phyloP scores from a whole-genome alignment of 2,329 filamentous ascomycete species.

The Penicillium crustosum region DNA sequence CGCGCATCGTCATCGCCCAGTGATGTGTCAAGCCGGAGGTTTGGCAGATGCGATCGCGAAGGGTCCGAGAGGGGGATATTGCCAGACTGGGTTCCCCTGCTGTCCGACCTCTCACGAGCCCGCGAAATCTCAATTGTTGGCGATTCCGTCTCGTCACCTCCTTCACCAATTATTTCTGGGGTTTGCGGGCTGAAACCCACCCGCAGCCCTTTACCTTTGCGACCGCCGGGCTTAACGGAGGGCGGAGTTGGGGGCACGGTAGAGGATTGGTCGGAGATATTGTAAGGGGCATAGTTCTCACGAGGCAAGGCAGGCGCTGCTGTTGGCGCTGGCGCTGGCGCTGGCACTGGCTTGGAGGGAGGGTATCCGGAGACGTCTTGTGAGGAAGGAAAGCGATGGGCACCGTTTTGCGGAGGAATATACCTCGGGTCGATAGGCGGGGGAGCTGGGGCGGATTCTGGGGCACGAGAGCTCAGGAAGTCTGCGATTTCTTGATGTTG shows the following conservation, averaged over 20 bases:
- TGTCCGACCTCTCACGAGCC: conserved; percentile 32
- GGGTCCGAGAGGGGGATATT: conserved; percentile 12
- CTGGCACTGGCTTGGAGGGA: not conserved
- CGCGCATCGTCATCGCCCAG: conserved; percentile 24
- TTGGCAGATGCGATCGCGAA: conserved; percentile 24
- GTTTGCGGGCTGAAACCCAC: conserved; percentile 72
- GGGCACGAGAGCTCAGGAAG: conserved; percentile 51
- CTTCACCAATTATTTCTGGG: conserved; percentile 84
- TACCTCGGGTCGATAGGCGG: conserved; percentile 28
- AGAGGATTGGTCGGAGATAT: conserved; percentile 15
- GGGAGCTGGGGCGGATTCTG: conserved; percentile 19
- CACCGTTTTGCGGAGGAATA: conserved; percentile 37
- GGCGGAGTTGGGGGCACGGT: not conserved
- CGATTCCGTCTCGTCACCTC: conserved; percentile 79
- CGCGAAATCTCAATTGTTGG: conserved; percentile 70
- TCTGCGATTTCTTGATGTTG: conserved; percentile 51
- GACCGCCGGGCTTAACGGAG: conserved; percentile 31
- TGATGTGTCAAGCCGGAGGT: conserved; percentile 37
- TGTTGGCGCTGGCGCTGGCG: conserved; percentile 6
- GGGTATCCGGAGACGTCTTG: conserved; percentile 27
- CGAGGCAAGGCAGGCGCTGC: conserved; percentile 20
- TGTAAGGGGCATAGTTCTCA: conserved; percentile 24
- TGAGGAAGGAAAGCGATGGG: conserved; percentile 34
- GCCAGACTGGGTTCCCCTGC: conserved; percentile 17
- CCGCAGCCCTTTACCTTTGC: conserved; percentile 64